A percentile compares a stretch with the other conserved stretches of the same genome.
phyloP scores from a whole-genome alignment of 495 filamentous ascomycete genomes.

The Cairneyella variabilis region DNA sequence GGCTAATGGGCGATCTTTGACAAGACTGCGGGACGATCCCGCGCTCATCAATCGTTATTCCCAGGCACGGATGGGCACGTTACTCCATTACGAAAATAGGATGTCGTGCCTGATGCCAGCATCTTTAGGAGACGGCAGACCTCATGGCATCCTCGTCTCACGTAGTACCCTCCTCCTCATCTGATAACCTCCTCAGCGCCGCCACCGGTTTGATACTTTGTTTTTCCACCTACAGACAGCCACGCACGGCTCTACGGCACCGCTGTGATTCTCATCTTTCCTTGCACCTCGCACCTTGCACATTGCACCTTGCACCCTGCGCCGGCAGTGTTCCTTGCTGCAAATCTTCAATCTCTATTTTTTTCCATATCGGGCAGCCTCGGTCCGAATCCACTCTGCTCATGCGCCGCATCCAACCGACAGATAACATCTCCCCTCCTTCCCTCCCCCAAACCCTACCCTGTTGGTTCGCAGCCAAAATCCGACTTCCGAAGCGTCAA shows the following conservation, averaged over 20 bases:
- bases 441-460: background rate
- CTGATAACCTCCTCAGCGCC: background rate
- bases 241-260: background rate
- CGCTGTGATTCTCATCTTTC: background rate
- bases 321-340: background rate
- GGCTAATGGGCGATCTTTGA: too few relatives aligned
- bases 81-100: too few relatives aligned
- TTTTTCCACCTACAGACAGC: background rate
- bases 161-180: too few relatives aligned
- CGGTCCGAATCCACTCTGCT: background rate
- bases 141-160: too few relatives aligned
- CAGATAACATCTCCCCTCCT: background rate
- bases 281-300: background rate
- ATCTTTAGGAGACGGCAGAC: too few relatives aligned
- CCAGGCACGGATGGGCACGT: too few relatives aligned
- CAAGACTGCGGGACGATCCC: too few relatives aligned
- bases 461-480: background rate
- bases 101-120: too few relatives aligned
- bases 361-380: background rate
- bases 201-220: background rate
- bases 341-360: background rate
- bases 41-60: too few relatives aligned
- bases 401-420: background rate
- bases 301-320: background rate
- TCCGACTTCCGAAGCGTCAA: background rate